These are phyloP conservation scores for Fagopyrum tataricum DNA, from an alignment of 148 eudicot species.

Conservation along the genomic window DNA sequence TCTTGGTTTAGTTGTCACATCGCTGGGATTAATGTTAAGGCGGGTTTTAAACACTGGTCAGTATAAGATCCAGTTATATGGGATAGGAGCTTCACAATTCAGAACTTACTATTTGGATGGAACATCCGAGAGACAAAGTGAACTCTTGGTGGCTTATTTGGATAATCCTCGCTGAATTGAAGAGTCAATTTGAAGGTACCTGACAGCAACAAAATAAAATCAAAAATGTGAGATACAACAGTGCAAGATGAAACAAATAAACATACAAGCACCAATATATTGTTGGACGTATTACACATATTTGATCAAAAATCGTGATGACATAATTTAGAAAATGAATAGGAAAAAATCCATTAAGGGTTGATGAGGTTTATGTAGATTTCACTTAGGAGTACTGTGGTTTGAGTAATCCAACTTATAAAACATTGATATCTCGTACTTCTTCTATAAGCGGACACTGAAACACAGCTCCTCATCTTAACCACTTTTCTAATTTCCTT, in stretches of 20 bases:
- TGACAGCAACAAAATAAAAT: conserved; percentile 13
- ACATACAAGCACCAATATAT: neutral
- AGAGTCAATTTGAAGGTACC: conserved; percentile 58
- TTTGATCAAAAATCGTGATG: neutral
- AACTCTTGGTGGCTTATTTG: conserved; percentile 55
- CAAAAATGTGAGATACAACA: neutral
- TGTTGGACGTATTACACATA: neutral
- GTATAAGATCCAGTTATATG: neutral
- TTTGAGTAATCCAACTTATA: neutral
- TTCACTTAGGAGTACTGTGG: neutral
- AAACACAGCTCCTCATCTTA: neutral
- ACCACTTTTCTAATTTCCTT: neutral
- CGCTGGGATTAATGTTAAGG: neutral
- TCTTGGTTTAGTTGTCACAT: neutral
- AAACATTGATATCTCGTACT: neutral
- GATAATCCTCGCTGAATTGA: conserved; percentile 49
- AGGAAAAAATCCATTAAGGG: neutral
- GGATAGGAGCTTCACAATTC: neutral
- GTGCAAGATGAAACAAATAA: neutral
- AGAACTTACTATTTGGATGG: conserved; percentile 52
- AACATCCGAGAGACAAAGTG: conserved; percentile 59
- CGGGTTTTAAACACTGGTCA: neutral
- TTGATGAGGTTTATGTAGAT: neutral
- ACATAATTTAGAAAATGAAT: neutral
- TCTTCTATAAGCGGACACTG: neutral